Base-by-base conservation (phyloP, 371 early-diverging fungal genomes). In the Sporodiniella umbellata region DNA sequence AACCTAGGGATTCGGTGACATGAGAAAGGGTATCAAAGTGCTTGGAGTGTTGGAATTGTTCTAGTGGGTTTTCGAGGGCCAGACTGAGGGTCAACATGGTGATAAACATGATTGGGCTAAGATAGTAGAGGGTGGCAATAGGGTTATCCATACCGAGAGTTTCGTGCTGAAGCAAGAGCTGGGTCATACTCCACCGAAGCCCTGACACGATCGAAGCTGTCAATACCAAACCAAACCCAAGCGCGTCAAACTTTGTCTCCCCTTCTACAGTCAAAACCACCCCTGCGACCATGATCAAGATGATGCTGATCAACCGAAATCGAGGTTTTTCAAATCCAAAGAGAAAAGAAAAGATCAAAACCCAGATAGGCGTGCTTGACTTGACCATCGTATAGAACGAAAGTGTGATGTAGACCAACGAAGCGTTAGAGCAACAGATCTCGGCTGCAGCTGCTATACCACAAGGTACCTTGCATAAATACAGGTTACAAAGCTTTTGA, bases 361-460 rank as follows among this genome's bases (percentile, higher is more conserved):
- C 91, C 76, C 89, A 95, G 10, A 91, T 86, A 11, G 92, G 90
- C 6, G 87, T 81, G 24, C 87, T 86, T 31, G 90, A 90, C 64
- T 96, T 96, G 53, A 95, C 81, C 89, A 94, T 92, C 28, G 94
- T 95, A 71, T 93, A 93, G 57, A 95, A 93, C 10, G 92, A 83
- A 26, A 95, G 82, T 2, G 94, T 85, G 33, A 95, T 89, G 38
- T 74, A 79, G 66, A 86, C 82, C 45, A 94, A 78, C 30, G 88
- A 83, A 8, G 87, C 77, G 66, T 93, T 94, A 31, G 91, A 88
- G 56, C 92, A 80, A n/a, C 93, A 90, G 45, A 95, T 90, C 52
- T 95, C 95, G 22, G 93, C 56, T 8, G 89, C 93, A 15, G 95
- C 88, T 2, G 94, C 88, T 3, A 90, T 54, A n/a, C 87, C 94